These are phyloP conservation scores for Exophiala xenobiotica DNA, from an alignment of 2,329 filamentous ascomycete species.

Conservation along the genomic window DNA sequence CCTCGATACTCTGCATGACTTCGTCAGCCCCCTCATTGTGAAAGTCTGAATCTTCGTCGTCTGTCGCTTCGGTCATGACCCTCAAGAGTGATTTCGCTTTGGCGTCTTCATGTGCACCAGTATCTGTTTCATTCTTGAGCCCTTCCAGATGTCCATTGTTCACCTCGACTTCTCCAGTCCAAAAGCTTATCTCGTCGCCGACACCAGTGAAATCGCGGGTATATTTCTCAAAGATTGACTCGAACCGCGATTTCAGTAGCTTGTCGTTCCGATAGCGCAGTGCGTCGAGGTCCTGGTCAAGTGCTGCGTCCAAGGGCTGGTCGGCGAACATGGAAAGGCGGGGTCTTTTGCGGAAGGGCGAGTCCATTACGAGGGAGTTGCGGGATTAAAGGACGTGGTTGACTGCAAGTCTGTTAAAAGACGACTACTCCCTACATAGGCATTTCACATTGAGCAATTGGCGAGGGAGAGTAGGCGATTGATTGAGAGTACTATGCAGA, in stretches of 20 bases:
- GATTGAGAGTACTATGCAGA: neutral
- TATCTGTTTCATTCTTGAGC: constrained; percentile 60
- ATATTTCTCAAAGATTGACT: constrained; percentile 87
- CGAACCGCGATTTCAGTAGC: constrained; percentile 78
- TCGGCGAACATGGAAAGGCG: constrained; percentile 44
- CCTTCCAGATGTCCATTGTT: constrained; percentile 80
- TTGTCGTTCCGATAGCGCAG: constrained; percentile 66
- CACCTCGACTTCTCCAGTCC: constrained; percentile 78
- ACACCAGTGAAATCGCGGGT: constrained; percentile 76
- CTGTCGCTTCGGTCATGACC: constrained; percentile 26
- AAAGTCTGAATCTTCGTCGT: constrained; percentile 15
- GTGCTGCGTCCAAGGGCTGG: constrained; percentile 8
- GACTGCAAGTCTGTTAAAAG: neutral
- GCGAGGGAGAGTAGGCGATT: neutral
- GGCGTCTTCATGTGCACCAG: constrained; percentile 33
- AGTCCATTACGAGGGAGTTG: constrained; percentile 29
- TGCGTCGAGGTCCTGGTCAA: constrained; percentile 30
- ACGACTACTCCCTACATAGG: too few species aligned
- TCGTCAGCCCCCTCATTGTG: constrained; percentile 21
- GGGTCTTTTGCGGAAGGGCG: constrained; percentile 55
- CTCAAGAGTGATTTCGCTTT: constrained; percentile 25
- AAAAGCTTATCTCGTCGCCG: constrained; percentile 85
- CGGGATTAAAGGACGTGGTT: neutral
- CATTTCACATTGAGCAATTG: too few species aligned
- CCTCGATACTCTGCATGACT: constrained; percentile 29